Conservation (phyloP, 257 asterid genomes). For the Petunia axillaris region DNA sequence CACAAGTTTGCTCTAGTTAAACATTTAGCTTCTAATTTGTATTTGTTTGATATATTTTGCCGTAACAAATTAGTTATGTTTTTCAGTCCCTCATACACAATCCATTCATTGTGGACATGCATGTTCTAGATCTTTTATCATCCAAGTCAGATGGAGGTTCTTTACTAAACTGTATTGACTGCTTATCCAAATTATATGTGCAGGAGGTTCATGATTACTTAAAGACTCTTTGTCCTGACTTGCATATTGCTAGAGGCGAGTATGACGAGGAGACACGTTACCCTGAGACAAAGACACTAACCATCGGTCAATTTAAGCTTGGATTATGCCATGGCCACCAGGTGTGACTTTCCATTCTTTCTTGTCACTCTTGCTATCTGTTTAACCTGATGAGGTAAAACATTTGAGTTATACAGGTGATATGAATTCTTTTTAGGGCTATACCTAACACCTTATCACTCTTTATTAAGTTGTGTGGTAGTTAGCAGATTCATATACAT, state of each 20-base stretch:
- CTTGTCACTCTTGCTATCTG: conserved; percentile 8
- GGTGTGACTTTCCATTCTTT: conserved; percentile 46
- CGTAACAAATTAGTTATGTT: background rate
- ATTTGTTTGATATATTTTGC: background rate
- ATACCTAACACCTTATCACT: background rate
- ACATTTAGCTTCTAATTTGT: background rate
- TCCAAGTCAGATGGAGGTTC: background rate
- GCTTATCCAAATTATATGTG: conserved; percentile 17
- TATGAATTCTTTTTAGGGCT: background rate
- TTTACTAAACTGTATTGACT: background rate
- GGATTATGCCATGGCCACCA: conserved; percentile 99
- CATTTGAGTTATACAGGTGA: conserved; percentile 7
- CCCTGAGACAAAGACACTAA: conserved; percentile 87
- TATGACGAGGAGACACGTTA: conserved; percentile 89
- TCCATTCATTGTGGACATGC: background rate
- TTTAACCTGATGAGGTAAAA: background rate
- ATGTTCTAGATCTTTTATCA: background rate
- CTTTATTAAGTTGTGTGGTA: background rate
- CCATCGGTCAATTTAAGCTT: conserved; percentile 92
- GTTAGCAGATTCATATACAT: conserved; percentile 9
- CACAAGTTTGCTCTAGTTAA: background rate
- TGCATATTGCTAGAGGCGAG: conserved; percentile 91
- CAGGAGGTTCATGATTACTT: conserved; percentile 97
- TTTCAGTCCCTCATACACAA: background rate
- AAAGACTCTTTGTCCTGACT: conserved; percentile 82